Percentiles rank a stretch among this genome's conserved stretches.
Evolutionary conservation across 2,329 filamentous ascomycete species (phyloP).

Genomic region (Cercospora sp.): DNA sequence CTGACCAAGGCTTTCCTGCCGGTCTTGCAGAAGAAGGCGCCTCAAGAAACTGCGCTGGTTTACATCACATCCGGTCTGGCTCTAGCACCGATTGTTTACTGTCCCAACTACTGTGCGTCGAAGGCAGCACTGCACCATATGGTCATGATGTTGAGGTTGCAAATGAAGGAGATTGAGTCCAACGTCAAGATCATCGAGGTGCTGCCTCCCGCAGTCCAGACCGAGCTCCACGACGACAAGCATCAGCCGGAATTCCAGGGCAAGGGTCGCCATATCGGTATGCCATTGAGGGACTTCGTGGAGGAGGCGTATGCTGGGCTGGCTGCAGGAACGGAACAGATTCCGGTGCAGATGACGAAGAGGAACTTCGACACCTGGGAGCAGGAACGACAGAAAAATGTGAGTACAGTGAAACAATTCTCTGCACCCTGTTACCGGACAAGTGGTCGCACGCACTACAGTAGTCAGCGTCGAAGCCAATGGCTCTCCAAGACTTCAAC

Average conservation of each 20-base stretch:
- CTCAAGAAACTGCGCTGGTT: conserved; percentile 45
- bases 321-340: conserved; percentile 51
- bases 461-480: neutral
- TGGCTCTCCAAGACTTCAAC: neutral
- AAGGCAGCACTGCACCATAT: conserved; percentile 59
- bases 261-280: conserved; percentile 52
- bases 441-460: neutral
- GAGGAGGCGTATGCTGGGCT: conserved; percentile 52
- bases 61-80: conserved; percentile 55
- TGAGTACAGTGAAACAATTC: neutral
- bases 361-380: conserved; percentile 48
- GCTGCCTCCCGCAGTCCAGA: conserved; percentile 58
- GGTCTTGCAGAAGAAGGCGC: conserved; percentile 48
- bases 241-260: conserved; percentile 52
- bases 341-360: conserved; percentile 52
- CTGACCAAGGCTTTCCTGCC: conserved; percentile 54
- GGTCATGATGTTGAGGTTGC: conserved; percentile 53
- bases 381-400: conserved; percentile 47
- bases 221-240: conserved; percentile 57
- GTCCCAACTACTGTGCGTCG: conserved; percentile 56
- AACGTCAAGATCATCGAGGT: conserved; percentile 58
- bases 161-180: conserved; percentile 48
- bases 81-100: conserved; percentile 50
- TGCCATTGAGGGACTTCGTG: conserved; percentile 56
- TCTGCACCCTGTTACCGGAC: neutral